Conservation (phyloP, 1,284 basidiomycete species). For the Boletus calvinii region DNA sequence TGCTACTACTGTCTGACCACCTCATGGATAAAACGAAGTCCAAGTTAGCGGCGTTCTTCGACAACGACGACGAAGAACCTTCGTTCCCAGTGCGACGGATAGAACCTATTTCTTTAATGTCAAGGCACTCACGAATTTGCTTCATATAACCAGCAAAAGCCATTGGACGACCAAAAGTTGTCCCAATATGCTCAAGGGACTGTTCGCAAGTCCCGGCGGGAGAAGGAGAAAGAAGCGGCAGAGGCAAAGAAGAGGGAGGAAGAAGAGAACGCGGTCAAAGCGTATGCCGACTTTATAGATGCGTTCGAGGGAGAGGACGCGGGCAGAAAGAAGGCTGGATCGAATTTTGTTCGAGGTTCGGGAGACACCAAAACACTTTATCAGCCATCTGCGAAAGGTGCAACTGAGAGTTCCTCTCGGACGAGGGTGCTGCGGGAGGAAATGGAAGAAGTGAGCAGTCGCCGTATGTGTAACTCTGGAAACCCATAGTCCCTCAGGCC, state of each 20-base stretch:
- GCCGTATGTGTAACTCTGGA: neutral
- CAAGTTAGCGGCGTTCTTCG: conserved; percentile 75
- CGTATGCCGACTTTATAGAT: conserved; percentile 85
- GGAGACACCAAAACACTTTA: conserved; percentile 51
- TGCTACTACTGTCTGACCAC: conserved; percentile 5
- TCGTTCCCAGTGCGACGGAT: conserved; percentile 84
- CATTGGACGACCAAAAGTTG: conserved; percentile 74
- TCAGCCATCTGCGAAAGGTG: conserved; percentile 39
- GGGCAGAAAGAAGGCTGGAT: conserved; percentile 50
- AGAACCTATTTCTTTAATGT: conserved; percentile 56
- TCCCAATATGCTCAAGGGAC: conserved; percentile 75
- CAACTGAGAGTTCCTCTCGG: conserved; percentile 29
- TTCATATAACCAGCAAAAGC: conserved; percentile 63
- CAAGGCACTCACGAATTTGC: conserved; percentile 53
- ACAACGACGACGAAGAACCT: conserved; percentile 76
- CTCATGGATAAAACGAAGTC: conserved; percentile 76
- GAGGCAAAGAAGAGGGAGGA: conserved; percentile 83
- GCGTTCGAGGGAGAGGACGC: conserved; percentile 77
- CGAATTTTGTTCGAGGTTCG: conserved; percentile 75
- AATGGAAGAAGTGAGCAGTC: conserved; percentile 30
- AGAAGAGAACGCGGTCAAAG: conserved; percentile 74
- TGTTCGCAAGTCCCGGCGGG: conserved; percentile 71
- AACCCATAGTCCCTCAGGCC: conserved; percentile 36
- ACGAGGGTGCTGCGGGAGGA: conserved; percentile 35
- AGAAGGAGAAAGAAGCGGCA: conserved; percentile 88